Evolutionary conservation across 495 filamentous ascomycete species (phyloP).

Genomic region (Astrocystis sublimbata): DNA sequence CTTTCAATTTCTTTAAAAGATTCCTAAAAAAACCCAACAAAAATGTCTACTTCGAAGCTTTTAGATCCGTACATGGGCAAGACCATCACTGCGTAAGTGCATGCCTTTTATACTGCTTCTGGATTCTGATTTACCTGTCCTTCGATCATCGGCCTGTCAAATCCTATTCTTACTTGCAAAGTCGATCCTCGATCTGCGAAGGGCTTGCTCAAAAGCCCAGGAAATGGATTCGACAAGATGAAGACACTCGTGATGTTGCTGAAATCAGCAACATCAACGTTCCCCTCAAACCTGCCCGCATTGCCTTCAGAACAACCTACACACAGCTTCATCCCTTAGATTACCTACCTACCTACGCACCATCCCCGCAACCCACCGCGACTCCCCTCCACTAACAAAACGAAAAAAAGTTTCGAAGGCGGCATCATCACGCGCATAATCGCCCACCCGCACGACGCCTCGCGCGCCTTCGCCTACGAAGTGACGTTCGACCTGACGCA

Average conservation of each 20-base stretch:
- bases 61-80: slow-evolving; percentile 15
- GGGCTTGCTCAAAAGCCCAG: too few species aligned
- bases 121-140: neutral
- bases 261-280: too few species aligned
- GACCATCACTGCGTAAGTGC: slow-evolving; percentile 17
- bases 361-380: neutral
- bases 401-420: slow-evolving; percentile 30
- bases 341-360: too few species aligned
- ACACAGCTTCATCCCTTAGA: too few species aligned
- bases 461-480: slow-evolving; percentile 42
- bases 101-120: neutral
- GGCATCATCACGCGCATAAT: slow-evolving; percentile 32
- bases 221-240: too few species aligned
- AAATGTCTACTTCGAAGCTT: slow-evolving; percentile 11
- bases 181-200: too few species aligned
- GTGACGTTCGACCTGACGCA: slow-evolving; percentile 38
- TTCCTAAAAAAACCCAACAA: neutral
- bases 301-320: too few species aligned
- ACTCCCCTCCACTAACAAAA: neutral
- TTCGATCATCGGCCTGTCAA: too few species aligned
- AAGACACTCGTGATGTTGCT: too few species aligned
- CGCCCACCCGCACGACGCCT: slow-evolving; percentile 26
- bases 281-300: too few species aligned
- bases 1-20: neutral
- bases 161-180: too few species aligned